A percentile compares a stretch with the other conserved stretches of the same genome.
Conservation (phyloP, 257 asterid genomes). For the Nicotiana tomentosiformis region DNA sequence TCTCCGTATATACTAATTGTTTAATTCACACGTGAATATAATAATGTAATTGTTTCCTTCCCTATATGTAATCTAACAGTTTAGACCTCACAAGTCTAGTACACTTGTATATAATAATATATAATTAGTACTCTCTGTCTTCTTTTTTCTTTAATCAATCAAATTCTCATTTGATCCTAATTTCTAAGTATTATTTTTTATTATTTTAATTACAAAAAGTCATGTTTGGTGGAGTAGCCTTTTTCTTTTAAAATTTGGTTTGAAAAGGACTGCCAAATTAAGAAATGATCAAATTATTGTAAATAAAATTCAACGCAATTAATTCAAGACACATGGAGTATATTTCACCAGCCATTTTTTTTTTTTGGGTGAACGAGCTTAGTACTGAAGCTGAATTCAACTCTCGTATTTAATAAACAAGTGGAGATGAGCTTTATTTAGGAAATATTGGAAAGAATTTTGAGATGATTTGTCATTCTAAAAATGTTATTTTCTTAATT, state of each 20-base stretch:
- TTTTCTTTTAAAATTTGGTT: not conserved
- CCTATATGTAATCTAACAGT: too few species aligned
- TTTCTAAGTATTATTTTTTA: not conserved
- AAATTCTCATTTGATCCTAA: not conserved
- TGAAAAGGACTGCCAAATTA: not conserved
- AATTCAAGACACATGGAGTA: not conserved
- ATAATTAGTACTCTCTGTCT: not conserved
- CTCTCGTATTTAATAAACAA: too few species aligned
- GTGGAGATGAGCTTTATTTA: too few species aligned
- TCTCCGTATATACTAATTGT: too few species aligned
- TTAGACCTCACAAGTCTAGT: not conserved
- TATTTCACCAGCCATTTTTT: not conserved
- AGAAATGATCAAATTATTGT: not conserved
- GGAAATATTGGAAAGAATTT: too few species aligned
- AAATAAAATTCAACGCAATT: not conserved
- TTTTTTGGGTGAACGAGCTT: not conserved
- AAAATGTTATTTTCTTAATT: too few species aligned
- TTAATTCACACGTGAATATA: too few species aligned
- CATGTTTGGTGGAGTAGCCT: not conserved
- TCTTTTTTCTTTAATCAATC: not conserved
- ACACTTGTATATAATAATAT: not conserved
- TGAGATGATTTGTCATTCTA: too few species aligned
- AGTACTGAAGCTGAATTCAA: not conserved
- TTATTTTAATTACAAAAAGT: not conserved
- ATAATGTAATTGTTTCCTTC: too few species aligned